Conservation (phyloP, 371 early-diverging fungal genomes). For the Mucor racemosus region DNA sequence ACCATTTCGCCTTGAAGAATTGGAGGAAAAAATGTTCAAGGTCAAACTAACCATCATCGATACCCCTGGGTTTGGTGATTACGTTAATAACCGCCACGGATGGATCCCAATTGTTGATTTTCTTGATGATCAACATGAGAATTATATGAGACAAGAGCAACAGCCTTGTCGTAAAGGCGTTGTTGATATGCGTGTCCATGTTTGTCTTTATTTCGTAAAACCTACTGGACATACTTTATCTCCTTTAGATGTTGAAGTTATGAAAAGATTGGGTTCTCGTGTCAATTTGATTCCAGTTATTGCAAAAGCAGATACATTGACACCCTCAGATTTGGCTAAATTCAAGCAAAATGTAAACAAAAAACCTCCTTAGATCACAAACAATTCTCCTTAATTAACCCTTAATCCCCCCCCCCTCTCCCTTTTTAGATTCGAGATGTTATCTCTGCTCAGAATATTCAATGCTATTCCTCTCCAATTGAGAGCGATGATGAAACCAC, state of each 20-base stretch:
- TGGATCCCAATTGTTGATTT: slow-evolving; percentile 97
- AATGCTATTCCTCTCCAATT: slow-evolving; percentile 77
- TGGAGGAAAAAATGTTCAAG: slow-evolving; percentile 70
- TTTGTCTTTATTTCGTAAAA: slow-evolving; percentile 85
- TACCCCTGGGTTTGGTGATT: slow-evolving; percentile 93
- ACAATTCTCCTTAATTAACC: slow-evolving; percentile 5
- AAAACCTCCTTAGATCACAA: slow-evolving; percentile 8
- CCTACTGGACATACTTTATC: slow-evolving; percentile 90
- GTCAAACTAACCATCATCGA: slow-evolving; percentile 92
- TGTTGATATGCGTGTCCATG: slow-evolving; percentile 92
- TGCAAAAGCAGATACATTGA: slow-evolving; percentile 93
- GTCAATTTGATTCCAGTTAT: slow-evolving; percentile 93
- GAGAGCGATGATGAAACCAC: slow-evolving; percentile 88
- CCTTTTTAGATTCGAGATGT: slow-evolving; percentile 72
- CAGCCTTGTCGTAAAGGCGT: slow-evolving; percentile 77
- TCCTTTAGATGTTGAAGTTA: slow-evolving; percentile 85
- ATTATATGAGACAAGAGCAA: slow-evolving; percentile 86
- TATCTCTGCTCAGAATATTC: slow-evolving; percentile 78
- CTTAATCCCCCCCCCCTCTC: background rate
- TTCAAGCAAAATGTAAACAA: slow-evolving; percentile 80
- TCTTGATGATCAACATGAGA: slow-evolving; percentile 94
- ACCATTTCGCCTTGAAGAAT: slow-evolving; percentile 22
- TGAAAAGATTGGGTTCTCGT: slow-evolving; percentile 85
- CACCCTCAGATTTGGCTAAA: slow-evolving; percentile 76
- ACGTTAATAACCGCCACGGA: slow-evolving; percentile 87